Evolutionary conservation across 2,329 filamentous ascomycete genomes (phyloP).

Genomic region (Stagonosporopsis tanaceti): DNA sequence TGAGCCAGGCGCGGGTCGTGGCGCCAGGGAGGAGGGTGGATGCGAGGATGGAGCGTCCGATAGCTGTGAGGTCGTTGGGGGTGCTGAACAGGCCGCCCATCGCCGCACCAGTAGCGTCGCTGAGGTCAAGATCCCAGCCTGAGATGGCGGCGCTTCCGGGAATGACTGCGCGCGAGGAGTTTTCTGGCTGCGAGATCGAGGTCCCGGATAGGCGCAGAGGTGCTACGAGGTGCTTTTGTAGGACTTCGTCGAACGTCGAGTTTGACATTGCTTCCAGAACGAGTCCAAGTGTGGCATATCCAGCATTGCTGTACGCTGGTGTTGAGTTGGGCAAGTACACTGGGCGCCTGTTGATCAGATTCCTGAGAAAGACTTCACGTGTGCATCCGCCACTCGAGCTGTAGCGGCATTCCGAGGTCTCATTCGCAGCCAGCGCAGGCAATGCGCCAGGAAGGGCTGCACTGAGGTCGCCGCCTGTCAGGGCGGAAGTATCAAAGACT

Average conservation of each 20-base stretch:
- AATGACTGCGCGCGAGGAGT: slow-evolving; percentile 16
- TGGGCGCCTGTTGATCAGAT: slow-evolving; percentile 35
- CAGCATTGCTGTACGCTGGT: neutral
- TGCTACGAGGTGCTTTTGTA: slow-evolving; percentile 55
- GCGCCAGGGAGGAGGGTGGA: slow-evolving; percentile 45
- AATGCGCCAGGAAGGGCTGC: slow-evolving; percentile 13
- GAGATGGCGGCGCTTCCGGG: slow-evolving; percentile 1
- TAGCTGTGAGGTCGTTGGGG: slow-evolving; percentile 46
- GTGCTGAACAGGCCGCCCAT: slow-evolving; percentile 48
- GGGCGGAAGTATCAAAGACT: slow-evolving; percentile 4
- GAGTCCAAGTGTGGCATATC: neutral
- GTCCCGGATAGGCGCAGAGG: slow-evolving; percentile 55
- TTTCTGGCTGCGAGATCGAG: slow-evolving; percentile 38
- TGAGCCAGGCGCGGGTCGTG: slow-evolving; percentile 53
- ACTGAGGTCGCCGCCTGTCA: slow-evolving; percentile 6
- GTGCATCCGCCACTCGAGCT: slow-evolving; percentile 7
- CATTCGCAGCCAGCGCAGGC: slow-evolving; percentile 11
- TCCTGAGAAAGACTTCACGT: slow-evolving; percentile 10
- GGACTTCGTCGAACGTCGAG: slow-evolving; percentile 47
- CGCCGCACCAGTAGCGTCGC: slow-evolving; percentile 8
- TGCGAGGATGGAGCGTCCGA: slow-evolving; percentile 52
- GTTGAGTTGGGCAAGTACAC: slow-evolving; percentile 7
- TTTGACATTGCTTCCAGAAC: slow-evolving; percentile 52
- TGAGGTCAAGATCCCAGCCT: slow-evolving; percentile 14
- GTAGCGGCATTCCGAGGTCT: slow-evolving; percentile 13